Evolutionary conservation across 768 basidiomycete species (phyloP).

Genomic region (Mycena amicta): DNA sequence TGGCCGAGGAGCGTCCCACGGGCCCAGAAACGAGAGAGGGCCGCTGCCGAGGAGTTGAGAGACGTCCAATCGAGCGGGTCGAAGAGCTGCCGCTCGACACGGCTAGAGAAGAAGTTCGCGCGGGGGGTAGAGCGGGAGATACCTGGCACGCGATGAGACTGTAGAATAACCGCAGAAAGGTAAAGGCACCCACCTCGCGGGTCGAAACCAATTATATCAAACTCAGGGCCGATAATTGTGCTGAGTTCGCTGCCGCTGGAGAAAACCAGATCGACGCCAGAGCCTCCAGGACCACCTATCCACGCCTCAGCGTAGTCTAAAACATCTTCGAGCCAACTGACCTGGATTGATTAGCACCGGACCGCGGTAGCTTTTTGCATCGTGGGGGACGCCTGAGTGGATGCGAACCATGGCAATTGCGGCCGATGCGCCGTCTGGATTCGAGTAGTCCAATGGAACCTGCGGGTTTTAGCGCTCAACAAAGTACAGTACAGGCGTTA

Average conservation of each 20-base stretch:
- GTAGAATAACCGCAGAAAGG: background rate
- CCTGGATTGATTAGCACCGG: background rate
- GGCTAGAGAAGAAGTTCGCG: constrained; percentile 8
- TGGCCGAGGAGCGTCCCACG: background rate
- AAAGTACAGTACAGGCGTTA: background rate
- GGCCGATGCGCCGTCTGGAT: background rate
- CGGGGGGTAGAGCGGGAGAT: constrained; percentile 11
- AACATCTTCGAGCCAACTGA: no score
- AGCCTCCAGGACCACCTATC: background rate
- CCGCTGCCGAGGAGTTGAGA: constrained; percentile 3
- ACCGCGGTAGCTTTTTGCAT: background rate
- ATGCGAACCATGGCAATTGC: background rate
- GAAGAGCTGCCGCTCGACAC: constrained; percentile 4
- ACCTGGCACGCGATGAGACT: background rate
- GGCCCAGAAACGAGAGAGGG: constrained; percentile 4
- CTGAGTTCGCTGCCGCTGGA: background rate
- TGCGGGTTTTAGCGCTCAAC: background rate
- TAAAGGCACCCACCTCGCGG: background rate
- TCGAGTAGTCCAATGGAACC: background rate
- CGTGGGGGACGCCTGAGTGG: background rate
- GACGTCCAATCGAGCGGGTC: background rate
- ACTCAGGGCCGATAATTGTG: background rate
- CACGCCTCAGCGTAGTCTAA: no score
- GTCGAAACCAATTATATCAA: background rate
- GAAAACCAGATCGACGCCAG: background rate